Conservation (phyloP, 2,329 filamentous ascomycete genomes). For the Leptographium procerum region DNA sequence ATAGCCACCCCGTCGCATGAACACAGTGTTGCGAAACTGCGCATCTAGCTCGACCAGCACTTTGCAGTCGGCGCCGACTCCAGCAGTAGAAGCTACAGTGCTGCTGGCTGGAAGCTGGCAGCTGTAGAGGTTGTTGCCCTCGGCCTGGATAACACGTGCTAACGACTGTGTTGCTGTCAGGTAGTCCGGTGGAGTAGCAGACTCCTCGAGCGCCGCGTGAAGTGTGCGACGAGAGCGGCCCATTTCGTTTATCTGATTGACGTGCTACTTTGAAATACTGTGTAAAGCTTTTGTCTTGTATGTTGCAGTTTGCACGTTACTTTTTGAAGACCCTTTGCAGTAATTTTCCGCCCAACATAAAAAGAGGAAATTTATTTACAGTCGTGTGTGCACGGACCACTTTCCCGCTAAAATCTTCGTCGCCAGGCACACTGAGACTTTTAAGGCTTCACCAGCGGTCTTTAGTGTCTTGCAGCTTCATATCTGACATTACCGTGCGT, state of each 20-base stretch:
- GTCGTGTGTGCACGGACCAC: too few relatives aligned
- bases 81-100: slow-evolving; percentile 18
- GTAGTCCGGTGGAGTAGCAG: slow-evolving; percentile 45
- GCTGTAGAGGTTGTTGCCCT: slow-evolving; percentile 82
- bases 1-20: slow-evolving; percentile 82
- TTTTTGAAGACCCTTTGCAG: too few relatives aligned
- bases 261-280: not conserved
- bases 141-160: slow-evolving; percentile 67
- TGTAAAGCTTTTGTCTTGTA: not conserved
- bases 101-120: slow-evolving; percentile 53
- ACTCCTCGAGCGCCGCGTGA: slow-evolving; percentile 65
- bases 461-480: too few relatives aligned
- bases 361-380: too few relatives aligned
- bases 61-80: not conserved
- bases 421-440: too few relatives aligned
- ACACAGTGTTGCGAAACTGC: slow-evolving; percentile 83
- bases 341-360: too few relatives aligned
- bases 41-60: slow-evolving; percentile 68
- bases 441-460: too few relatives aligned
- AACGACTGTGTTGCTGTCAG: slow-evolving; percentile 54
- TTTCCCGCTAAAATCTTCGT: too few relatives aligned
- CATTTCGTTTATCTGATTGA: slow-evolving; percentile 35
- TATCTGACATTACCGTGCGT: too few relatives aligned
- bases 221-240: slow-evolving; percentile 65
- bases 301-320: not conserved